A percentile compares a stretch with the other conserved stretches of the same genome.
Conservation (phyloP, 768 basidiomycete species). For the Agaricus sinodeliciosus region DNA sequence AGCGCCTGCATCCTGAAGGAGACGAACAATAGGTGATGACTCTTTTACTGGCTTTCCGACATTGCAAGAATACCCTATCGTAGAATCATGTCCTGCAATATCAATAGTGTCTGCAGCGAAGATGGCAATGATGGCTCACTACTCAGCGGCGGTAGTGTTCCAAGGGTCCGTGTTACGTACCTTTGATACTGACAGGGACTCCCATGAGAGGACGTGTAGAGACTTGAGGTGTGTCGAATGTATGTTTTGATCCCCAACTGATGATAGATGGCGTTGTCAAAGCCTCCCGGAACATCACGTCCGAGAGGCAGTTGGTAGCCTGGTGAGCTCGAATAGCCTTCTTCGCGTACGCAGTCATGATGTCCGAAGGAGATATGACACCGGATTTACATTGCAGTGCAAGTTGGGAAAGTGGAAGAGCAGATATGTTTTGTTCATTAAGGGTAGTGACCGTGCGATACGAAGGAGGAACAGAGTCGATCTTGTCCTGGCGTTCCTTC, state of each 20-base stretch:
- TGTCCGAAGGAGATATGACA: slow-evolving; percentile 29
- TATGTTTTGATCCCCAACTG: slow-evolving; percentile 32
- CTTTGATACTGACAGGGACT: slow-evolving; percentile 66
- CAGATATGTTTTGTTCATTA: slow-evolving; percentile 40
- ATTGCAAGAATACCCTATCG: slow-evolving; percentile 53
- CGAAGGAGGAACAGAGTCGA: slow-evolving; percentile 31
- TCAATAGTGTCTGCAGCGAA: slow-evolving; percentile 32
- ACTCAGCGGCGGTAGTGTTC: neutral
- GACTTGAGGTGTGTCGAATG: slow-evolving; percentile 20
- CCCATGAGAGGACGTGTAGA: slow-evolving; percentile 47
- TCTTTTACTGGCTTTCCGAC: slow-evolving; percentile 34
- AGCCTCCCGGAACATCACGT: slow-evolving; percentile 51
- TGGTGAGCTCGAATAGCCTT: slow-evolving; percentile 45
- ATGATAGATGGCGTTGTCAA: slow-evolving; percentile 29
- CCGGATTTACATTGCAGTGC: slow-evolving; percentile 39
- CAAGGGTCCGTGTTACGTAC: slow-evolving; percentile 20
- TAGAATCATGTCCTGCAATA: slow-evolving; percentile 54
- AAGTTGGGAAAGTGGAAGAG: slow-evolving; percentile 40
- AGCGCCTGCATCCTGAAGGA: slow-evolving; percentile 58
- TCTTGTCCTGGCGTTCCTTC: slow-evolving; percentile 34
- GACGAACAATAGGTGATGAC: slow-evolving; percentile 50
- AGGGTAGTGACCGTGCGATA: slow-evolving; percentile 35
- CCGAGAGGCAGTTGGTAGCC: slow-evolving; percentile 62
- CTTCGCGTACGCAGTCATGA: slow-evolving; percentile 50
- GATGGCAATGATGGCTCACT: neutral